phyloP scores from a whole-genome alignment of 306 rosid genomes.

The Trichosanthes cucumerina region DNA sequence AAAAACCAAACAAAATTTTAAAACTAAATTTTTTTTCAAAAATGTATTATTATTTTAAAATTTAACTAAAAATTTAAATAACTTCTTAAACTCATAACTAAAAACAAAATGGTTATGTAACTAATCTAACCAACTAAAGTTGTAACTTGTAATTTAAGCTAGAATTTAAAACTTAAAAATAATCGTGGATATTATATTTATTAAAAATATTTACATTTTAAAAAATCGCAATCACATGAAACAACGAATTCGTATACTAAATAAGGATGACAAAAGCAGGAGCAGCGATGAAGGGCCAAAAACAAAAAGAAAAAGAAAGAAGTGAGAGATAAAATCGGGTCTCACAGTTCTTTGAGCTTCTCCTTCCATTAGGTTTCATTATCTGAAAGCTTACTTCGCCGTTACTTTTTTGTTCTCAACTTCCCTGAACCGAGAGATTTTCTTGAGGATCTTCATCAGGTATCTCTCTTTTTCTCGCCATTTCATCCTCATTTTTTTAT shows the following conservation, averaged over 20 bases:
- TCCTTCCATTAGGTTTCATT: slow-evolving; percentile 1
- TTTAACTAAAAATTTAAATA: too few relatives aligned
- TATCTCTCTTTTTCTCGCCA: background rate
- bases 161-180: too few relatives aligned
- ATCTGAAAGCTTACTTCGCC: background rate
- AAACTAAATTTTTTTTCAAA: too few relatives aligned
- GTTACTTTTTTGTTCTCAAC: background rate
- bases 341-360: background rate
- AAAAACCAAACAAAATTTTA: too few relatives aligned
- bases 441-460: background rate
- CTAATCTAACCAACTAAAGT: too few relatives aligned
- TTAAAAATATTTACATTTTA: too few relatives aligned
- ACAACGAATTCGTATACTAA: background rate
- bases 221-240: too few relatives aligned
- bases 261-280: background rate
- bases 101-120: too few relatives aligned
- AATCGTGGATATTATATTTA: too few relatives aligned
- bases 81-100: too few relatives aligned
- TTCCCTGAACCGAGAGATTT: background rate
- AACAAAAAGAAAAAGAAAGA: background rate
- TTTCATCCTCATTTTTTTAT: background rate
- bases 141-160: too few relatives aligned
- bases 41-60: too few relatives aligned
- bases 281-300: background rate
- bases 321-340: slow-evolving; percentile 11